Conservation (phyloP, 148 eudicot genomes). For the Arbutus unedo region DNA sequence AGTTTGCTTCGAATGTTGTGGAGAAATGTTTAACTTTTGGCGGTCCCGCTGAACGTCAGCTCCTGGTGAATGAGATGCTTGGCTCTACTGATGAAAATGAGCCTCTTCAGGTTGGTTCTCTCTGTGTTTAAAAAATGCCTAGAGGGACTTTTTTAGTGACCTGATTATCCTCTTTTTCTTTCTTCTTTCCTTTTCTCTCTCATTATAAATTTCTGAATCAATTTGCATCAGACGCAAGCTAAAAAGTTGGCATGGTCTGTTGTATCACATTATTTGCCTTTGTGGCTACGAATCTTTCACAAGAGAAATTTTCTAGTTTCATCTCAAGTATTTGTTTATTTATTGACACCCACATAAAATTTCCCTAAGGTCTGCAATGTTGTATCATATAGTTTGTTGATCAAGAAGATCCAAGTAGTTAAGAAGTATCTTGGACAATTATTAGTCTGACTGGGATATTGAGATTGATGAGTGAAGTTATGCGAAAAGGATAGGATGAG, state of each 20-base stretch:
- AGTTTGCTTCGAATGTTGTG: slow-evolving; percentile 95
- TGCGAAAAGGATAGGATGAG: background rate
- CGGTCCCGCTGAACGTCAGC: slow-evolving; percentile 60
- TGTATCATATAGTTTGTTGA: background rate
- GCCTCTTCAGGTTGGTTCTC: slow-evolving; percentile 82
- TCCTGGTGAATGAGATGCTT: slow-evolving; percentile 92
- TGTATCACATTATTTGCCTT: background rate
- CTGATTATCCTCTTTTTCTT: background rate
- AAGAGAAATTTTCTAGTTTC: background rate
- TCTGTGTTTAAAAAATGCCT: background rate
- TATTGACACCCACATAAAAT: background rate
- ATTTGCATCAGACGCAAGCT: background rate
- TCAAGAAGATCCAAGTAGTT: no score
- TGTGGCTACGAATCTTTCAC: background rate
- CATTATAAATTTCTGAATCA: background rate
- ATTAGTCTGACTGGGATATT: background rate
- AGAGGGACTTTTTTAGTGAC: background rate
- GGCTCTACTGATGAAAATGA: slow-evolving; percentile 98
- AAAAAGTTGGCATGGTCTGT: background rate
- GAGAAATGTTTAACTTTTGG: slow-evolving; percentile 94
- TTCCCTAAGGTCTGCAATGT: background rate
- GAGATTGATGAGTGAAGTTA: background rate
- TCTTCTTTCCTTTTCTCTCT: background rate
- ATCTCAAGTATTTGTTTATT: background rate
- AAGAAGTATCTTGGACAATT: background rate